Base-by-base conservation (phyloP, 495 filamentous ascomycete species). In the Penicillium samsonianum region DNA sequence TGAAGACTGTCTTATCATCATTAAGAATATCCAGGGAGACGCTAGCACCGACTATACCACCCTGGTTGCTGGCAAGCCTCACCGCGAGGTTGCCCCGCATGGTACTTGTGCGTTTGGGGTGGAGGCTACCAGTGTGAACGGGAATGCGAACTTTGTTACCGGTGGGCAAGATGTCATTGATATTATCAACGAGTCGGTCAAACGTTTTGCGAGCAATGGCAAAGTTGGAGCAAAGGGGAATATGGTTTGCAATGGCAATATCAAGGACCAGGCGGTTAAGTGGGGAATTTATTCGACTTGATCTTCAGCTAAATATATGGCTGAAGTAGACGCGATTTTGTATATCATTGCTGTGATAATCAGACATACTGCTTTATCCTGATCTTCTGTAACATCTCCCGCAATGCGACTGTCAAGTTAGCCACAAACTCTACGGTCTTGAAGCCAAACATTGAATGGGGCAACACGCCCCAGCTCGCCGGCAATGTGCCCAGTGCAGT, bases 11-110 rank as follows among this genome's bases (percentile, higher is more conserved):
- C 55, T 52, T 42, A 25, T 48, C 10, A 73, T 75, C 51, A 58
- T 73, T 31, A 57, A 53, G 17, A 77, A 74, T 49, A 71, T 75
- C 54, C 41, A 71, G 57, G 64, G 62, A 3, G 26, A 19, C 16
- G 16, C 5, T 49, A 26, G 46, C 5, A 33, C 43, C n/a, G 26
- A 22, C 43, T 41, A 16, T 3, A 41, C 14, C 11, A 10, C 33
- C 10, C 33, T 35, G 3, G 8, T 35, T 35, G 14, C 6, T 41
- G 38, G 38, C 19, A 20, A 41, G n/a, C 49, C 41, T 19, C 37
- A 52, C 17, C 61, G 33, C 33, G 33, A 63, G 48, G 44, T 63
- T 6, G 60, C 56, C 44, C 51, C 56, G 40, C 60, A 60, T 31
- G 61, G 57, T 17, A 53, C 57, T 35, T 64, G 61, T 43, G 45